Conservation (phyloP, 1,139 yeast genomes). For the Nadsonia starkeyi-henricii region DNA sequence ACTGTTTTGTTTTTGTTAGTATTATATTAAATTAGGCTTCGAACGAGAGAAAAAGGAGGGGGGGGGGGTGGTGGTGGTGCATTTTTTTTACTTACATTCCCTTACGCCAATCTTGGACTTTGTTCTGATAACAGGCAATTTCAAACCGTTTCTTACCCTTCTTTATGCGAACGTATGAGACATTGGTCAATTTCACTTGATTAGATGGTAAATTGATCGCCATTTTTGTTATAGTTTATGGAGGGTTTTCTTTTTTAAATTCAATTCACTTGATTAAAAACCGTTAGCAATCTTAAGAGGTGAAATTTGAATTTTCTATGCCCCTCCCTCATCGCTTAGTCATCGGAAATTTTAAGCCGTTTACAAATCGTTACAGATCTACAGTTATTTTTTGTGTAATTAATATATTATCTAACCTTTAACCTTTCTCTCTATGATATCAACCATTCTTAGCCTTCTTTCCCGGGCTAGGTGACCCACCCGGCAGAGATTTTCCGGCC, state of each 20-base stretch:
- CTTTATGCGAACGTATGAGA: conserved; percentile 79
- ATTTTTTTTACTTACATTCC: conserved; percentile 39
- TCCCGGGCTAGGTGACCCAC: neutral
- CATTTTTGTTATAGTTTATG: conserved; percentile 8
- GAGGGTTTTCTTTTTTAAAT: neutral
- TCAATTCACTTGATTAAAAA: too few relatives aligned
- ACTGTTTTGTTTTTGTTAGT: conserved; percentile 12
- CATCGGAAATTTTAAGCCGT: too few relatives aligned
- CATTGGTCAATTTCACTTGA: conserved; percentile 84
- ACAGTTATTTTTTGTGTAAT: too few relatives aligned
- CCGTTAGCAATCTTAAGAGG: neutral
- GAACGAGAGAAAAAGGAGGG: neutral
- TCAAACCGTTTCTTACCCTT: conserved; percentile 87
- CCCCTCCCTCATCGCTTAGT: too few relatives aligned
- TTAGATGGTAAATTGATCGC: conserved; percentile 73
- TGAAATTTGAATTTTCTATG: too few relatives aligned
- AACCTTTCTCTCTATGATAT: too few relatives aligned
- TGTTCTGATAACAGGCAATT: conserved; percentile 91
- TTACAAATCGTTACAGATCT: too few relatives aligned
- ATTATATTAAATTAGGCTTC: neutral
- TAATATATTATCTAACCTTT: too few relatives aligned
- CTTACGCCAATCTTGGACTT: conserved; percentile 88
- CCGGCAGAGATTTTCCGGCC: neutral
- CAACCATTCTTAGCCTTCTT: too few relatives aligned
- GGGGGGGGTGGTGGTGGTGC: neutral